phyloP scores from a whole-genome alignment of 2,329 filamentous ascomycete genomes.

The Stachybotrys chartarum region DNA sequence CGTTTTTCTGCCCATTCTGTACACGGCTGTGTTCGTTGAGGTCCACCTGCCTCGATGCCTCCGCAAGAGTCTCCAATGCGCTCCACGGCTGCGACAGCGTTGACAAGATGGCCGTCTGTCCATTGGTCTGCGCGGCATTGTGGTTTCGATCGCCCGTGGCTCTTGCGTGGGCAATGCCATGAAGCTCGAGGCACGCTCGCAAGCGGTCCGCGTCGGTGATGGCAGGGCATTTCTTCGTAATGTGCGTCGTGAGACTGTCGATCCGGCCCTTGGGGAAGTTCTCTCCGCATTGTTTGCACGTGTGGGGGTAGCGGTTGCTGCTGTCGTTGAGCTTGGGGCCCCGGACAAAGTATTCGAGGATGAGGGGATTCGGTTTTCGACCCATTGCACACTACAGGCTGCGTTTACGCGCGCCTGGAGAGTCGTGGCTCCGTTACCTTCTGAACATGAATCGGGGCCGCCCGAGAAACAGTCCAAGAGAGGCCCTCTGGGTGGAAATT shows the following conservation, averaged over 20 bases:
- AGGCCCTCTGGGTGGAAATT: not conserved
- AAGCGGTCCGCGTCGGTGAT: slow-evolving; percentile 69
- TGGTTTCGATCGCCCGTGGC: slow-evolving; percentile 22
- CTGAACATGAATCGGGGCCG: slow-evolving; percentile 4
- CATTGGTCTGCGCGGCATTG: slow-evolving; percentile 18
- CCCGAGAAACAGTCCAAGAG: slow-evolving; percentile 8
- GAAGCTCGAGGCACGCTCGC: slow-evolving; percentile 64
- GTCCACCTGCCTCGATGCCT: slow-evolving; percentile 77
- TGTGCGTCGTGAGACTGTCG: slow-evolving; percentile 72
- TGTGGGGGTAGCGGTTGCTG: slow-evolving; percentile 87
- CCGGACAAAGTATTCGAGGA: slow-evolving; percentile 81
- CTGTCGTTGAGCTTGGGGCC: slow-evolving; percentile 82
- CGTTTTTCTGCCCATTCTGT: slow-evolving; percentile 26
- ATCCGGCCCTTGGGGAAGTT: slow-evolving; percentile 85
- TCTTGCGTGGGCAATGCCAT: slow-evolving; percentile 55
- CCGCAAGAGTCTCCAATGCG: slow-evolving; percentile 77
- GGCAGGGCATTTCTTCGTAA: slow-evolving; percentile 80
- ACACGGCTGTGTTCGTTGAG: slow-evolving; percentile 53
- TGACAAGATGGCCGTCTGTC: slow-evolving; percentile 15
- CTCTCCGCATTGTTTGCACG: slow-evolving; percentile 81
- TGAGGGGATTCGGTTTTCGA: slow-evolving; percentile 74
- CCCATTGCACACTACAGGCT: slow-evolving; percentile 50
- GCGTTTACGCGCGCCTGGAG: not conserved
- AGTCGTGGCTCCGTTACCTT: not conserved
- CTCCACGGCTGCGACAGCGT: slow-evolving; percentile 59